Evolutionary conservation across 768 basidiomycete genomes (phyloP), one percentile per base, ranked within the genome.

Genomic region (Tulasnella calospora): DNA sequence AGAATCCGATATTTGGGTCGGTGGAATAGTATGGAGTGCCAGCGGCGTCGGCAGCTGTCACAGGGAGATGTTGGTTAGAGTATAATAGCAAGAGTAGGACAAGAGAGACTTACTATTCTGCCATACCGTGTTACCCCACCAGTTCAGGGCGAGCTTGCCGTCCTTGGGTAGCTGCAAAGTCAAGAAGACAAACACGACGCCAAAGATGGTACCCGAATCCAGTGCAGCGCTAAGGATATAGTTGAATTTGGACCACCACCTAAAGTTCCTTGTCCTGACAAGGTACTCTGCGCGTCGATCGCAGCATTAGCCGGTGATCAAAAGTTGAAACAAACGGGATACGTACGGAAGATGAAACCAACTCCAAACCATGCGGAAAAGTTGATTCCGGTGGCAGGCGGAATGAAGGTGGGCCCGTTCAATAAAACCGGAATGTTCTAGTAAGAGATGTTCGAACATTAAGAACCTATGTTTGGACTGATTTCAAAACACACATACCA

Each of bases 161-260:
- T 77, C 72, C 41, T 83, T 83, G 3, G 87, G 85, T 3, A 87
- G 78, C 57, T 84, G 84, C 0, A 88, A 81, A 10, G 82, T 80
- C 12, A 88, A 80, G 82, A 88, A 88, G 78, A 88, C 84, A 80
- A 86, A 73, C 61, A 88, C 78, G 27, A 82, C 84, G 2, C 82
- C 82, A 13, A 87, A 46, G 47, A 87, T 81, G 0, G 87, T 88
- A 2, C 85, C 82, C 77, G 71, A 36, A 77, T 87, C 87, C 72
- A 88, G 80, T 0, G 84, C 87, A 0, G 86, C 86, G 12, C 85
- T 85, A 1, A 87, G 83, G 47, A 87, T 83, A 80, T 88, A 88
- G 79, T 87, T 88, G 85, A 86, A 88, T 84, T 87, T 88, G n/a
- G 85, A 85, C 87, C 87, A 88, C 87, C 86, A 87, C 3, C 84